Conservation (phyloP, 2,329 filamentous ascomycete species). For the Sporothrix luriei region DNA sequence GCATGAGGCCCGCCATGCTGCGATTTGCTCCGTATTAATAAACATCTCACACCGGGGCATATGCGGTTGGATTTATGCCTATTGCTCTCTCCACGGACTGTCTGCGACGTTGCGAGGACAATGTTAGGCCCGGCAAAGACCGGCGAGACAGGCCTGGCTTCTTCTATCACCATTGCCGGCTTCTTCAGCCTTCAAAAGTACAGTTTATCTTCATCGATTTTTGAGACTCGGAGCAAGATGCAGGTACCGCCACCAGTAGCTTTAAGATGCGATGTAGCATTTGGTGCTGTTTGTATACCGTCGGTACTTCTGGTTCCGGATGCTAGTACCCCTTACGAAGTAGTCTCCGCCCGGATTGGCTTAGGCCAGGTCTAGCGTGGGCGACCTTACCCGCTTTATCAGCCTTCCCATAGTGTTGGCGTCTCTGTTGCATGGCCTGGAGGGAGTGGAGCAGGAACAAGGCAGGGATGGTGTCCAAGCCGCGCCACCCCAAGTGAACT, state of each 20-base stretch:
- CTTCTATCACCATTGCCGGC: neutral
- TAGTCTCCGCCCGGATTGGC: neutral
- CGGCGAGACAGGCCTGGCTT: neutral
- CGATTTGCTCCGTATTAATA: constrained; percentile 17
- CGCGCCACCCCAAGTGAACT: constrained; percentile 26
- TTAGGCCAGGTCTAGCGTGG: constrained; percentile 16
- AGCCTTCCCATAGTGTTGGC: constrained; percentile 28
- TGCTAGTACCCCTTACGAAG: neutral
- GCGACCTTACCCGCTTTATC: constrained; percentile 31
- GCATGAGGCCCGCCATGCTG: constrained; percentile 16
- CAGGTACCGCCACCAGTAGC: constrained; percentile 14
- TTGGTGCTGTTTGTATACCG: neutral
- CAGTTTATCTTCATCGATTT: neutral
- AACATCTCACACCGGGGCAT: constrained; percentile 2
- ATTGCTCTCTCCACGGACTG: neutral
- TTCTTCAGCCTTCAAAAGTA: neutral
- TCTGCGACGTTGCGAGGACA: constrained; percentile 17
- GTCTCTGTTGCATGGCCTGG: constrained; percentile 14
- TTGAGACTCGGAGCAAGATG: neutral
- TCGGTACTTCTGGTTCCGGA: constrained; percentile 9
- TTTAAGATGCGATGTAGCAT: neutral
- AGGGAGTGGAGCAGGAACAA: constrained; percentile 12
- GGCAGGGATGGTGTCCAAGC: constrained; percentile 22
- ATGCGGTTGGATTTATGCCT: constrained; percentile 5
- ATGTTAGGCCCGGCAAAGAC: neutral